phyloP scores from a whole-genome alignment of 495 filamentous ascomycete species.

The Hypoxylon intermedium region DNA sequence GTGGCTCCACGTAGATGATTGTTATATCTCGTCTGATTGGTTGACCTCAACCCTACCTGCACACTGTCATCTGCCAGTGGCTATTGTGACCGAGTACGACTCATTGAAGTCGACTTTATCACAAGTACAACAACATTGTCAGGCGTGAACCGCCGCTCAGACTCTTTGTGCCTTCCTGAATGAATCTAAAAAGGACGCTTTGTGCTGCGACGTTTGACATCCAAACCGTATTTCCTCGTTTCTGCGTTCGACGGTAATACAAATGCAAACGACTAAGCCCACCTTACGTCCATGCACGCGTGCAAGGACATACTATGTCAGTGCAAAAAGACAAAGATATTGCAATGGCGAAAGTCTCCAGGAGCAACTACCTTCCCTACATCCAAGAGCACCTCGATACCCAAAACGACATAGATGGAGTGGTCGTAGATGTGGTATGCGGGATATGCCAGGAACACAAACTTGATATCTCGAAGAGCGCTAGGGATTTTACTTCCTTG shows the following conservation, averaged over 20 bases:
- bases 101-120: slow-evolving; percentile 11
- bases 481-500: slow-evolving; percentile 10
- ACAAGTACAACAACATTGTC: slow-evolving; percentile 22
- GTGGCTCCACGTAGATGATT: slow-evolving; percentile 28
- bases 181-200: slow-evolving; percentile 5
- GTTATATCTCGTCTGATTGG: slow-evolving; percentile 12
- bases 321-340: slow-evolving; percentile 11
- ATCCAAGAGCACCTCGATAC: slow-evolving; percentile 34
- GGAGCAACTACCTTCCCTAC: slow-evolving; percentile 38
- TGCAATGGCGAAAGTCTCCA: slow-evolving; percentile 23
- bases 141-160: slow-evolving; percentile 3
- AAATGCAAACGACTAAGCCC: slow-evolving; percentile 21
- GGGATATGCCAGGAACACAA: slow-evolving; percentile 28
- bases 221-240: not conserved
- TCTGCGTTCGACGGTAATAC: slow-evolving; percentile 15
- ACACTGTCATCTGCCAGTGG: no score
- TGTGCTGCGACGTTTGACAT: slow-evolving; percentile 1
- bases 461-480: slow-evolving; percentile 31
- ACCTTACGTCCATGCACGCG: not conserved
- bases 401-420: slow-evolving; percentile 17
- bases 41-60: slow-evolving; percentile 7
- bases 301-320: slow-evolving; percentile 2
- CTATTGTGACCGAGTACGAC: not conserved
- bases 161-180: slow-evolving; percentile 31
- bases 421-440: slow-evolving; percentile 22